These are phyloP conservation scores for Linum trigynum DNA, from an alignment of 345 rosid genomes.

Conservation along the genomic window DNA sequence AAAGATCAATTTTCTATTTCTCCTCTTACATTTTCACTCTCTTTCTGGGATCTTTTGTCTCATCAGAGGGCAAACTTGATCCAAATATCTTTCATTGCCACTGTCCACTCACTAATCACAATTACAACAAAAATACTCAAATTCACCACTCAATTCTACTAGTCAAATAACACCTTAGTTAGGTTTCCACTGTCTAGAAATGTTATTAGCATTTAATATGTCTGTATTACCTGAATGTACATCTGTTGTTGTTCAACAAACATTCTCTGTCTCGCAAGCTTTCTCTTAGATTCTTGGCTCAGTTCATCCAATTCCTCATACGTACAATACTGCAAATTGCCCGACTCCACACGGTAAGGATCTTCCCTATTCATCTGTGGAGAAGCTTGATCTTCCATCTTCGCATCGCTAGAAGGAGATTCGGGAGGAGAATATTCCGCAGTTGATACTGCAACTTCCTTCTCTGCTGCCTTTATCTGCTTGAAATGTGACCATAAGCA, in stretches of 20 bases:
- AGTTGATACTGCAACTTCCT: constrained; percentile 21
- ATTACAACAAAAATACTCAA: background rate
- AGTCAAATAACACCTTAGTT: background rate
- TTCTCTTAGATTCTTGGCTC: constrained; percentile 9
- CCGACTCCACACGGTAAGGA: background rate
- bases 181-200: background rate
- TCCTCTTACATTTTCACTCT: no score
- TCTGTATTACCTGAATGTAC: constrained; percentile 38
- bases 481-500: constrained; percentile 5
- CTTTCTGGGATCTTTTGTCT: no score
- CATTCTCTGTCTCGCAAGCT: constrained; percentile 14
- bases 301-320: background rate
- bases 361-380: background rate
- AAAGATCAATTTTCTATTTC: background rate
- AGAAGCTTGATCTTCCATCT: constrained; percentile 30
- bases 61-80: no score
- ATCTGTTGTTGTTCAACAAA: constrained; percentile 19
- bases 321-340: background rate
- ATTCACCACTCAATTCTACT: constrained; percentile 2
- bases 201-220: background rate
- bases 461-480: constrained; percentile 40
- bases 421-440: constrained; percentile 18
- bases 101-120: no score
- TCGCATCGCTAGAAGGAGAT: constrained; percentile 24
- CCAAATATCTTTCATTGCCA: no score